Evolutionary conservation across 2,329 filamentous ascomycete species (phyloP).

Genomic region (Bipolaris cookei): DNA sequence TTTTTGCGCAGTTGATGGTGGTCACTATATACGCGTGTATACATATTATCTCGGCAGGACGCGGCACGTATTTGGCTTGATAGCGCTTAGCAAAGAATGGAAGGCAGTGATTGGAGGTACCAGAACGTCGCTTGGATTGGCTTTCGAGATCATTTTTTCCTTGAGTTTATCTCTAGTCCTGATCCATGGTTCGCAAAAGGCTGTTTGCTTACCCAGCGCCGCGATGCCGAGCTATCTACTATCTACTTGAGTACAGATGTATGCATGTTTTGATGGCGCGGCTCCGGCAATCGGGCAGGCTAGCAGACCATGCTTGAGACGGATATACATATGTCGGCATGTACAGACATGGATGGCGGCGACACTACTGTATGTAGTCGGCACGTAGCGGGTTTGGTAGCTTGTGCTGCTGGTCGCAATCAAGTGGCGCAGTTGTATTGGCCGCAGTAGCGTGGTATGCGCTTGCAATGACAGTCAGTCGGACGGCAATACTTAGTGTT

Average conservation of each 20-base stretch:
- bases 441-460: constrained; percentile 1
- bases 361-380: no score
- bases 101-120: constrained; percentile 7
- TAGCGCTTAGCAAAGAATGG: constrained; percentile 9
- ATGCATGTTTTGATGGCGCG: background rate
- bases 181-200: constrained; percentile 1
- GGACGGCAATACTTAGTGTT: constrained; percentile 2
- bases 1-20: background rate
- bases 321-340: background rate
- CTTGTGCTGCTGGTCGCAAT: background rate
- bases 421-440: constrained; percentile 4
- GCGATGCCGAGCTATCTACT: background rate
- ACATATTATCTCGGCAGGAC: background rate
- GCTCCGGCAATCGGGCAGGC: background rate
- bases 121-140: constrained; percentile 10
- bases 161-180: constrained; percentile 3
- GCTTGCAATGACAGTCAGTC: constrained; percentile 3
- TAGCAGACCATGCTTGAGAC: background rate
- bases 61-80: constrained; percentile 1
- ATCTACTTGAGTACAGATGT: background rate
- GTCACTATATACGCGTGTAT: background rate
- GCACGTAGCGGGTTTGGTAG: constrained; percentile 1
- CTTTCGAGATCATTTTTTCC: constrained; percentile 7
- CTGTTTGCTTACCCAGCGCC: background rate
- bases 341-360: background rate